Conservation (phyloP, 164 flowering plant species). For the Aristolochia contorta region DNA sequence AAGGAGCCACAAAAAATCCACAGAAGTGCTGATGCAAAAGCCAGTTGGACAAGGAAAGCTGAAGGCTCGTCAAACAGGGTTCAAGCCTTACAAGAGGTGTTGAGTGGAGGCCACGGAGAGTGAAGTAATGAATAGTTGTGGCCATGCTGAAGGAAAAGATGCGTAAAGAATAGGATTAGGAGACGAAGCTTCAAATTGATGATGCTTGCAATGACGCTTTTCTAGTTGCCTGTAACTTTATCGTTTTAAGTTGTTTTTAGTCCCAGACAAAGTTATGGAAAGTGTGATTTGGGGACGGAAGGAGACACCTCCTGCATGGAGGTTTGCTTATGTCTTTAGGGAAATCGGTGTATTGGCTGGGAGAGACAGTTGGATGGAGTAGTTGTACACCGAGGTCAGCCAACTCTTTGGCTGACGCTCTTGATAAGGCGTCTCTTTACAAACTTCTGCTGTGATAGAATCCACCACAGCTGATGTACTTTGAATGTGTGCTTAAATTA, state of each 20-base stretch:
- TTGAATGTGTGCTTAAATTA: no score
- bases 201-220: constrained; percentile 16
- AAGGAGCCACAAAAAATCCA: neutral
- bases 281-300: no score
- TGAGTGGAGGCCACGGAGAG: constrained; percentile 65
- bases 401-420: no score
- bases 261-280: constrained; percentile 25
- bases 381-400: no score
- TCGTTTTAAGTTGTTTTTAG: constrained; percentile 6
- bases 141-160: constrained; percentile 50
- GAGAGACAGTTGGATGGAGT: no score
- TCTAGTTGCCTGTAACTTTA: constrained; percentile 17
- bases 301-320: no score
- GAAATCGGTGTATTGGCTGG: no score
- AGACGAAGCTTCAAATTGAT: constrained; percentile 46
- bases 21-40: constrained; percentile 27
- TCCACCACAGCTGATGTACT: no score
- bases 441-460: no score
- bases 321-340: no score
- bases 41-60: constrained; percentile 41
- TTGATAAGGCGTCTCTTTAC: no score
- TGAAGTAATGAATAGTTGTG: constrained; percentile 19
- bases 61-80: constrained; percentile 57
- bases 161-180: constrained; percentile 70
- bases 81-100: constrained; percentile 95